Evolutionary conservation across 73 alveolate genomes (phyloP).

Genomic region (Symbiodinium natans): DNA sequence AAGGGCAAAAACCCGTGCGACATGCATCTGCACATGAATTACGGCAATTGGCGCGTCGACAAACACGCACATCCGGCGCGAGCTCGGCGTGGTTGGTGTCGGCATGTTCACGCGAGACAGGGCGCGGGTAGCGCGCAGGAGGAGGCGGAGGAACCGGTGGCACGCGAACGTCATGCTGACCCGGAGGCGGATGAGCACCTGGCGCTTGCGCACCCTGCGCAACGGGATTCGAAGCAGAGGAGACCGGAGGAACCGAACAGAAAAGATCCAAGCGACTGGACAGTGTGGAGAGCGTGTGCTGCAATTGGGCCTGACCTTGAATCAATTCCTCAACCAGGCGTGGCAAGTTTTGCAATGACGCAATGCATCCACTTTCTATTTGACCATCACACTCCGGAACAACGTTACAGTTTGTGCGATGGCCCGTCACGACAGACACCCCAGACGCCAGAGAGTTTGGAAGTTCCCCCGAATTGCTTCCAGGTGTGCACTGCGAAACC

Average conservation of each 20-base stretch:
- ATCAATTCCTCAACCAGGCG: too few relatives aligned
- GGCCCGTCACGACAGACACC: neutral
- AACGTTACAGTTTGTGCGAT: neutral
- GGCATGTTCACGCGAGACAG: neutral
- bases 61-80: too few relatives aligned
- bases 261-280: too few relatives aligned
- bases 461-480: neutral
- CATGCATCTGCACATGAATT: neutral
- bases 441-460: neutral
- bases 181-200: neutral
- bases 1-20: neutral
- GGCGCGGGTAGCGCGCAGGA: neutral
- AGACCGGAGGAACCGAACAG: too few relatives aligned
- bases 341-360: too few relatives aligned
- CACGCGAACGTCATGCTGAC: neutral
- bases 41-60: neutral
- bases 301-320: too few relatives aligned
- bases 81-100: neutral
- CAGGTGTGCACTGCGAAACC: too few relatives aligned
- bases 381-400: too few relatives aligned
- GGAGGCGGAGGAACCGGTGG: neutral
- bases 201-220: neutral
- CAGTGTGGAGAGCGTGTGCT: too few relatives aligned
- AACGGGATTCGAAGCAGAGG: neutral
- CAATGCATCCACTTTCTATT: too few relatives aligned